These are phyloP conservation scores for Coemansia sp. DNA, from an alignment of 192 early-diverging fungal species.

Conservation along the genomic window DNA sequence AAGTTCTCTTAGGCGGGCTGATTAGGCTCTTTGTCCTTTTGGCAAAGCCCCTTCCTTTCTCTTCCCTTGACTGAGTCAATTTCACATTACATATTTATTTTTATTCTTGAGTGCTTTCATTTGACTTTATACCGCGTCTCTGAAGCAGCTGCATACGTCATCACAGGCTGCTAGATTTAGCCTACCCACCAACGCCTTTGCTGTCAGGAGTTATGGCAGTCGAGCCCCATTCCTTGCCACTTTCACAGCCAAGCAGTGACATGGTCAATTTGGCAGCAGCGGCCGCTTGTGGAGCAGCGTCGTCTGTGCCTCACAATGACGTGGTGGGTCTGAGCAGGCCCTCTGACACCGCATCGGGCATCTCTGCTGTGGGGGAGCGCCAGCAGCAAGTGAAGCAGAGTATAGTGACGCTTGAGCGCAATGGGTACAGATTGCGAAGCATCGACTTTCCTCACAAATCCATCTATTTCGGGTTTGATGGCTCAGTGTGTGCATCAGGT, in stretches of 20 bases:
- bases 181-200: not conserved
- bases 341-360: not conserved
- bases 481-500: constrained; percentile 12
- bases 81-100: not conserved
- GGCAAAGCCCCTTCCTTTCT: not conserved
- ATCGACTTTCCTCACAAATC: constrained; percentile 17
- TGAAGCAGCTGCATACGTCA: not conserved
- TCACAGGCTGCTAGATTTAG: not conserved
- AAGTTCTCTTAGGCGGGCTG: constrained; percentile 32
- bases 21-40: not conserved
- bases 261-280: not conserved
- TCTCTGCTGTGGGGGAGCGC: not conserved
- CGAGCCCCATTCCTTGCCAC: not conserved
- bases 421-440: constrained; percentile 39
- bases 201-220: not conserved
- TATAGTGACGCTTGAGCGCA: constrained; percentile 14
- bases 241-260: not conserved
- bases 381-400: constrained; percentile 21
- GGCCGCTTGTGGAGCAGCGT: not conserved
- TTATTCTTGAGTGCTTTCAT: not conserved
- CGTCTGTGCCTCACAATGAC: not conserved
- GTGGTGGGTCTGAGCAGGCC: not conserved
- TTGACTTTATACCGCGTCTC: not conserved
- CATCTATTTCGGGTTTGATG: constrained; percentile 30
- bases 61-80: constrained; percentile 1